phyloP scores from a whole-genome alignment of 1,139 yeast species.

The Kurtzmaniella quercitrusa region DNA sequence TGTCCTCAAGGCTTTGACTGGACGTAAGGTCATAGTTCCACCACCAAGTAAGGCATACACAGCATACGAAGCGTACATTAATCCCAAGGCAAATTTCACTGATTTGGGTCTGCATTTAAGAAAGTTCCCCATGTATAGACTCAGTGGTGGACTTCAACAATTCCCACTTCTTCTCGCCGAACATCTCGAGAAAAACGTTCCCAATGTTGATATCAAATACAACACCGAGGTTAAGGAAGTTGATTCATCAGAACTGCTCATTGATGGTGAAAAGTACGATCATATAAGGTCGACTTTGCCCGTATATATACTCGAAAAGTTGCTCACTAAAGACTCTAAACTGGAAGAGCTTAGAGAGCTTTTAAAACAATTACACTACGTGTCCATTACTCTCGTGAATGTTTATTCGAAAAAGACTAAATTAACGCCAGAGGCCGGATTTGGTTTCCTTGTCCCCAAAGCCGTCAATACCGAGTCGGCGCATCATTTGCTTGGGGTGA shows the following conservation, averaged over 20 bases:
- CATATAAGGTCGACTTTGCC: constrained; percentile 59
- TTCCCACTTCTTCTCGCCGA: constrained; percentile 42
- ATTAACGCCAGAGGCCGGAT: constrained; percentile 40
- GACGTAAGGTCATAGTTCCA: constrained; percentile 8
- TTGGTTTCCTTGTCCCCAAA: constrained; percentile 77
- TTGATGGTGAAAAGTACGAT: constrained; percentile 26
- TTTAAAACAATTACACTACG: constrained; percentile 36
- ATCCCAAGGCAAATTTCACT: constrained; percentile 35
- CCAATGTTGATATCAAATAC: constrained; percentile 39
- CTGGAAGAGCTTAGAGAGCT: constrained; percentile 15
- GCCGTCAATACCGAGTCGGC: constrained; percentile 7
- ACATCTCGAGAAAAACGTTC: constrained; percentile 24
- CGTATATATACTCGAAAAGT: constrained; percentile 27
- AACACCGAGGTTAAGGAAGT: constrained; percentile 19
- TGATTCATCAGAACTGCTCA: constrained; percentile 10
- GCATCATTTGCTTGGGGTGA: constrained; percentile 71
- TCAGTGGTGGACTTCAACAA: constrained; percentile 50
- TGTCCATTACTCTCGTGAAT: constrained; percentile 59
- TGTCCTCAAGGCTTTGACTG: constrained; percentile 15
- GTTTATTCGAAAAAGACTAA: constrained; percentile 32
- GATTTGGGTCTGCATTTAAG: constrained; percentile 33
- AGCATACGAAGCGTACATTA: constrained; percentile 30
- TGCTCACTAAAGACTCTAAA: constrained; percentile 11
- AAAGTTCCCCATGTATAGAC: constrained; percentile 49
- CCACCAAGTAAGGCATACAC: background rate